A percentile compares a stretch with the other conserved stretches of the same genome.
Evolutionary conservation across 352 stramenopile species (phyloP).

Genomic region (Phytophthora podocarpi): DNA sequence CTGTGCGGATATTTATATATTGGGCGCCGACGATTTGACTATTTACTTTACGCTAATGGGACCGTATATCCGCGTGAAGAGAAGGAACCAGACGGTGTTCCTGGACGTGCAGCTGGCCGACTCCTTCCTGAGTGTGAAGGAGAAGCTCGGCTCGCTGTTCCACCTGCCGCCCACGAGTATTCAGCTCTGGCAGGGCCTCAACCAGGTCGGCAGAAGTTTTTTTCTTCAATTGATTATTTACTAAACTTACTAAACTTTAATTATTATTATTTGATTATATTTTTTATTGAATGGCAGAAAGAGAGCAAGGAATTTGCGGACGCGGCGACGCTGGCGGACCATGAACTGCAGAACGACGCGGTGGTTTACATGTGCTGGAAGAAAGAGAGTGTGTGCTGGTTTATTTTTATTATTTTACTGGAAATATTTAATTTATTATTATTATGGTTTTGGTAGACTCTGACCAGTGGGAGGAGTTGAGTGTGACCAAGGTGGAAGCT

Average conservation of each 20-base stretch:
- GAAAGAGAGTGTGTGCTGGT: constrained; percentile 74
- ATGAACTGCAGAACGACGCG: constrained; percentile 84
- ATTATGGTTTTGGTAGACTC: constrained; percentile 54
- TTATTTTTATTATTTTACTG: background rate
- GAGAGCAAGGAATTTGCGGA: constrained; percentile 81
- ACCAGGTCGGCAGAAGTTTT: constrained; percentile 41
- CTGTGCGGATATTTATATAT: too few species aligned
- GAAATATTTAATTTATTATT: background rate
- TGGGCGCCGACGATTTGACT: too few species aligned
- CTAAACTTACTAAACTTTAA: background rate
- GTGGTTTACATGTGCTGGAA: constrained; percentile 90
- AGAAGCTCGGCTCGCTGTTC: constrained; percentile 78
- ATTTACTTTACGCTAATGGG: too few species aligned
- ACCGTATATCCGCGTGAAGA: constrained; percentile 91
- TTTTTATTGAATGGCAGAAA: constrained; percentile 37
- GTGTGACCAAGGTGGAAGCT: constrained; percentile 66
- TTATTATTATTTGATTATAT: too few species aligned
- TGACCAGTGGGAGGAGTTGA: constrained; percentile 82
- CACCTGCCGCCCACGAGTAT: constrained; percentile 60
- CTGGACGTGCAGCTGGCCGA: constrained; percentile 81
- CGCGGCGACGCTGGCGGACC: constrained; percentile 77
- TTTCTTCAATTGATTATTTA: constrained; percentile 2
- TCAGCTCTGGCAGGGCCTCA: constrained; percentile 73
- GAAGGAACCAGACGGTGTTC: constrained; percentile 87
- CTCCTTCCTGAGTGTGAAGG: constrained; percentile 84